Conservation (phyloP, 176 grass and related monocot species). For the Miscanthus lutarioriparius region DNA sequence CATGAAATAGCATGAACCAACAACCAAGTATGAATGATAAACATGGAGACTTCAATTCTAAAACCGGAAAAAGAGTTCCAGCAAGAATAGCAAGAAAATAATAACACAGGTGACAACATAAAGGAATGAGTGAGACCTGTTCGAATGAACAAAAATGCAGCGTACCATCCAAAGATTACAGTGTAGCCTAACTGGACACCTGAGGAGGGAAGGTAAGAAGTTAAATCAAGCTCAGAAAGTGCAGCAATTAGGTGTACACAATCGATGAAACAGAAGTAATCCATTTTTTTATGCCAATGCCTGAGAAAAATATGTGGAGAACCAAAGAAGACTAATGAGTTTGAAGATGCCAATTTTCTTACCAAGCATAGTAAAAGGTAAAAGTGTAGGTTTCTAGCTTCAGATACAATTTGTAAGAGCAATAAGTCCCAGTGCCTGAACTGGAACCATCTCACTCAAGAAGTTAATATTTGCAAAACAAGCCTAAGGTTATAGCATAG, state of each 20-base stretch:
- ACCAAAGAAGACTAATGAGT: slow-evolving; percentile 17
- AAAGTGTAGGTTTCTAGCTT: not conserved
- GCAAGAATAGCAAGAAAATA: slow-evolving; percentile 8
- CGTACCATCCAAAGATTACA: slow-evolving; percentile 94
- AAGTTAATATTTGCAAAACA: slow-evolving; percentile 5
- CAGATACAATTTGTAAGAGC: not conserved
- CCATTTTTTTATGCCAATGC: not conserved
- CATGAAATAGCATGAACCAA: not conserved
- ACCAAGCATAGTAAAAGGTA: not conserved
- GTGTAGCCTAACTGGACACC: slow-evolving; percentile 94
- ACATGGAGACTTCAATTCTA: slow-evolving; percentile 1
- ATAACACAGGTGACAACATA: slow-evolving; percentile 8
- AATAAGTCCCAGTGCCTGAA: not conserved
- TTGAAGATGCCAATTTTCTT: not conserved
- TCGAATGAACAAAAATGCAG: slow-evolving; percentile 85
- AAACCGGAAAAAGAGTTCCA: not conserved
- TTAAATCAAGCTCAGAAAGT: slow-evolving; percentile 12
- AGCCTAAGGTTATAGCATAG: not conserved
- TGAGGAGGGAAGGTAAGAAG: slow-evolving; percentile 32
- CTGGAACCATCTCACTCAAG: not conserved
- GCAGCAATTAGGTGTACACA: slow-evolving; percentile 3
- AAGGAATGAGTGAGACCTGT: slow-evolving; percentile 60
- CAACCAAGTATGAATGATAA: slow-evolving; percentile 25
- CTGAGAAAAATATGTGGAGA: not conserved
- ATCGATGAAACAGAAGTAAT: not conserved